Conservation (phyloP, 805 yeast species). For the Candida coquimbonensis region DNA sequence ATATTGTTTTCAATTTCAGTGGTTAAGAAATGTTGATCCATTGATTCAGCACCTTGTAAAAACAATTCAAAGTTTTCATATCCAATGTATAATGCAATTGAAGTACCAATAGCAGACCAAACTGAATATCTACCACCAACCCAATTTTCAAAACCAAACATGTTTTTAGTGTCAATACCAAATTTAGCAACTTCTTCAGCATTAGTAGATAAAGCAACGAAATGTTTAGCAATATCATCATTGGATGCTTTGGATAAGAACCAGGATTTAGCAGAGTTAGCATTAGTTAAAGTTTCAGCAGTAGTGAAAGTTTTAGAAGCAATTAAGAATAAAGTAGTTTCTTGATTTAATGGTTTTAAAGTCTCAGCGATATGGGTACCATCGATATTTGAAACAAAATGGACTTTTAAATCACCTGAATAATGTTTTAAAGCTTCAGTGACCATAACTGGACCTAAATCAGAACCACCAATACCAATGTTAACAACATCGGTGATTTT, state of each 20-base stretch:
- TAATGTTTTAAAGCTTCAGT: conserved; percentile 95
- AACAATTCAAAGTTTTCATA: conserved; percentile 87
- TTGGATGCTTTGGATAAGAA: conserved; percentile 65
- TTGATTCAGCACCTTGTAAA: conserved; percentile 96
- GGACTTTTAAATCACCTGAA: conserved; percentile 63
- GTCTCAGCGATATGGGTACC: conserved; percentile 96
- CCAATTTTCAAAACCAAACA: conserved; percentile 98
- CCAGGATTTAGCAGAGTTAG: conserved; percentile 93
- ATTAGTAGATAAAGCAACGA: conserved; percentile 94
- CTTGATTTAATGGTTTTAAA: conserved; percentile 70
- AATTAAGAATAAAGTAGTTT: conserved; percentile 85
- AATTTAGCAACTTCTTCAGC: conserved; percentile 86
- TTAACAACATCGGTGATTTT: conserved; percentile 89
- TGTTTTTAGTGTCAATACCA: conserved; percentile 95
- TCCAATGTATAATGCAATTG: conserved; percentile 93
- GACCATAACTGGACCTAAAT: conserved; percentile 98
- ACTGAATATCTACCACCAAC: conserved; percentile 99
- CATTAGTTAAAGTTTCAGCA: conserved; percentile 96
- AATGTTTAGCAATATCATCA: conserved; percentile 87
- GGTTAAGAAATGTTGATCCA: conserved; percentile 81
- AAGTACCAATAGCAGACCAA: conserved; percentile 97
- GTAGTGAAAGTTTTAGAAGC: conserved; percentile 99
- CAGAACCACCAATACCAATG: conserved; percentile 99
- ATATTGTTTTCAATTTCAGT: conserved; percentile 88
- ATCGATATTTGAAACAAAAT: conserved; percentile 96